These are phyloP conservation scores for Fusarium devonianum DNA, from an alignment of 2,329 filamentous ascomycete species.

Conservation along the genomic window DNA sequence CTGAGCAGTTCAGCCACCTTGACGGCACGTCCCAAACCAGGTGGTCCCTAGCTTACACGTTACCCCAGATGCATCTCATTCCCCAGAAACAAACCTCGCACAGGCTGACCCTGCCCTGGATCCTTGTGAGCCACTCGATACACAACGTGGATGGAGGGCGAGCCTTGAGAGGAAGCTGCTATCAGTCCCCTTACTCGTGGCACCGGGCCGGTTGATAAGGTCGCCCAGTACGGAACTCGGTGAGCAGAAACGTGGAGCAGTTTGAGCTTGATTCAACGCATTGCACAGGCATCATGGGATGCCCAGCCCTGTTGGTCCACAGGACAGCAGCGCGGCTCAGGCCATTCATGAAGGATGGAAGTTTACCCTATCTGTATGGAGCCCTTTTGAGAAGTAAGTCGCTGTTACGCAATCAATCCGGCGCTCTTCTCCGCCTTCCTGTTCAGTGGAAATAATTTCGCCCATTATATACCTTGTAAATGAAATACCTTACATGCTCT, in stretches of 20 bases:
- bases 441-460: not conserved
- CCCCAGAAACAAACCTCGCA: conserved; percentile 26
- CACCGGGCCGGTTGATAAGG: conserved; percentile 18
- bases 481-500: conserved; percentile 1
- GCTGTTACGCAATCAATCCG: conserved; percentile 1
- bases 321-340: conserved; percentile 12
- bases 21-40: conserved; percentile 4
- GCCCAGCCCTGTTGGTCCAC: conserved; percentile 20
- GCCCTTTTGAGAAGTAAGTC: not conserved
- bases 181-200: conserved; percentile 1
- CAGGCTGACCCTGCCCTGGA: conserved; percentile 11
- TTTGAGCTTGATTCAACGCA: conserved; percentile 10
- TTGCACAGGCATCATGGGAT: conserved; percentile 5
- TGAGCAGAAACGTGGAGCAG: conserved; percentile 20
- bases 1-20: conserved; percentile 8
- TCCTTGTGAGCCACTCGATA: conserved; percentile 37
- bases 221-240: conserved; percentile 27
- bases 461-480: not conserved
- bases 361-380: conserved; percentile 8
- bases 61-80: conserved; percentile 37
- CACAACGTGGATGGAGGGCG: conserved; percentile 35
- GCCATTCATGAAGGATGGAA: conserved; percentile 17
- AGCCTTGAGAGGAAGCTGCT: conserved; percentile 25
- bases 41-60: conserved; percentile 21
- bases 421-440: not conserved